Conservation (phyloP, 371 early-diverging fungal genomes). For the Phascolomyces articulosus region DNA sequence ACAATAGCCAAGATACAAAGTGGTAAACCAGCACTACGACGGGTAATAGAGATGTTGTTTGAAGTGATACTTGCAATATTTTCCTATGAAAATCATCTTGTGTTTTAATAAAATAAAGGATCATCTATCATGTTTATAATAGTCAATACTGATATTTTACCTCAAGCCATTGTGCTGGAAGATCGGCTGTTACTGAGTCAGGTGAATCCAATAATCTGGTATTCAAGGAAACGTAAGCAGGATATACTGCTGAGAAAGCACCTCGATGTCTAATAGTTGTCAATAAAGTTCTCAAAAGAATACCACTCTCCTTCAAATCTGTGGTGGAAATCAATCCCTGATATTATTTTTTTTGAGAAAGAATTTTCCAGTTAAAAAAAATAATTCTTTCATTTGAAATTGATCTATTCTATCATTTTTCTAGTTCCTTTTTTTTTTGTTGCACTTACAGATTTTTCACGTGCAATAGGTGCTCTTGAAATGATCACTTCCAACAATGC, state of each 20-base stretch:
- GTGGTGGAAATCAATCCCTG: neutral
- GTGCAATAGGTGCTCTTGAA: conserved; percentile 32
- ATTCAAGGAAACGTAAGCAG: conserved; percentile 77
- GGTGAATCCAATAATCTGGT: conserved; percentile 62
- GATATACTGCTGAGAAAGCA: conserved; percentile 89
- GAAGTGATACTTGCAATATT: conserved; percentile 55
- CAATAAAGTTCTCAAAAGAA: conserved; percentile 60
- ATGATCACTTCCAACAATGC: conserved; percentile 45
- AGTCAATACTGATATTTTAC: conserved; percentile 24
- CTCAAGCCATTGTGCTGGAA: conserved; percentile 72
- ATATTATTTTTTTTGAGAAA: no score
- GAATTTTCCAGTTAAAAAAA: no score
- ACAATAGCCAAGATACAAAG: conserved; percentile 86
- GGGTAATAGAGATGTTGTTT: conserved; percentile 82
- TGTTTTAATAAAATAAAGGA: no score
- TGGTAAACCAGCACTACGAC: conserved; percentile 93
- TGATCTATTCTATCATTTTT: no score
- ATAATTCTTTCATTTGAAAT: no score
- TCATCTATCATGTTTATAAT: no score
- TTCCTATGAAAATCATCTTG: no score
- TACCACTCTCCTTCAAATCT: conserved; percentile 58
- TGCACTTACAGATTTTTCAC: conserved; percentile 14
- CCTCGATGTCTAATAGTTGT: conserved; percentile 90
- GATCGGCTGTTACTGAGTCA: conserved; percentile 40
- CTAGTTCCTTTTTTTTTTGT: neutral